Conservation (phyloP, 352 stramenopile genomes). For the Phytophthora aleatoria region DNA sequence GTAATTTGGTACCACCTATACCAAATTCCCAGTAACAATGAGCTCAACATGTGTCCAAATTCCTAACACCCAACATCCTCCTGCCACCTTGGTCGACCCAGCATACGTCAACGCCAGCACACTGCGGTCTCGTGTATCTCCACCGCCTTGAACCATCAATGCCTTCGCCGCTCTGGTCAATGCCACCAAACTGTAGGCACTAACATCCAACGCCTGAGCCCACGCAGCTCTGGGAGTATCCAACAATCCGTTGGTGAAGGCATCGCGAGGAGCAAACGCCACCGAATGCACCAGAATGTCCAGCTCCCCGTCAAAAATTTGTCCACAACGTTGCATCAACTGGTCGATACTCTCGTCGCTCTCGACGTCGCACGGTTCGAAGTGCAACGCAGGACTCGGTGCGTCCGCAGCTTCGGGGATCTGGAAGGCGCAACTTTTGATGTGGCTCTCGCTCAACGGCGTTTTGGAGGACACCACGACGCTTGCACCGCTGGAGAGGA, state of each 20-base stretch:
- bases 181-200: conserved; percentile 90
- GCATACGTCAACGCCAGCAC: conserved; percentile 90
- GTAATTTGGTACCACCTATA: conserved; percentile 87
- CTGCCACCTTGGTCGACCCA: conserved; percentile 59
- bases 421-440: conserved; percentile 58
- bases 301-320: conserved; percentile 62
- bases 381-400: conserved; percentile 39
- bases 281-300: conserved; percentile 92
- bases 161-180: conserved; percentile 70
- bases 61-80: background rate
- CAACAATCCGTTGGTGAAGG: conserved; percentile 74
- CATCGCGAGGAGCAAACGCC: conserved; percentile 82
- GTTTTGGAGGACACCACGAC: conserved; percentile 79
- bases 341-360: conserved; percentile 54
- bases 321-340: conserved; percentile 49
- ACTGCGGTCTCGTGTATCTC: conserved; percentile 54
- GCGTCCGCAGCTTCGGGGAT: conserved; percentile 16
- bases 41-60: conserved; percentile 7
- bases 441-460: conserved; percentile 49
- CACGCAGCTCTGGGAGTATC: conserved; percentile 54
- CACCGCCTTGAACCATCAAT: conserved; percentile 37
- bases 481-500: conserved; percentile 68
- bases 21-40: conserved; percentile 20
- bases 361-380: conserved; percentile 80
- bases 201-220: conserved; percentile 83